phyloP scores from a whole-genome alignment of 2,329 filamentous ascomycete genomes.

The Ascochyta pisi region DNA sequence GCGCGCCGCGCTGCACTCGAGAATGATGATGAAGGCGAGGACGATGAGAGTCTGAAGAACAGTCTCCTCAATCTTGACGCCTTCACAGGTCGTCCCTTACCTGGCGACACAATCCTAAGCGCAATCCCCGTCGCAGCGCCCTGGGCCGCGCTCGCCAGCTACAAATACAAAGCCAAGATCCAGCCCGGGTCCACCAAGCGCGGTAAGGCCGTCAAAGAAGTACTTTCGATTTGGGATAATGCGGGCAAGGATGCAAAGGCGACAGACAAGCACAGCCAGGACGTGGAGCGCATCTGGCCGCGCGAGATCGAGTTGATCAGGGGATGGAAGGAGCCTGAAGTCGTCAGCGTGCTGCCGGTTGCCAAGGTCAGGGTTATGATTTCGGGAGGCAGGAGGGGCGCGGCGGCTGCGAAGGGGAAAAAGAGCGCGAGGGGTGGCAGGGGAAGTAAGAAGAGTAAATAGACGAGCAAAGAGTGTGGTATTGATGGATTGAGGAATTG shows the following conservation, averaged over 20 bases:
- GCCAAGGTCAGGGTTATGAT: conserved; percentile 82
- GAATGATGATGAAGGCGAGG: conserved; percentile 61
- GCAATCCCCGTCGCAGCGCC: conserved; percentile 69
- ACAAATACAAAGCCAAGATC: conserved; percentile 94
- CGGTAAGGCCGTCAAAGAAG: conserved; percentile 90
- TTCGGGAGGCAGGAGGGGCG: conserved; percentile 49
- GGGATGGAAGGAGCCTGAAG: conserved; percentile 79
- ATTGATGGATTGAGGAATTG: neutral
- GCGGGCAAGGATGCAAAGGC: conserved; percentile 62
- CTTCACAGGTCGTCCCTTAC: conserved; percentile 77
- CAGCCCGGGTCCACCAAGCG: conserved; percentile 92
- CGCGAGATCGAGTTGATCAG: conserved; percentile 85
- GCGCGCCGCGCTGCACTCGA: conserved; percentile 57
- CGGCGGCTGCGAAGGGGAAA: conserved; percentile 38
- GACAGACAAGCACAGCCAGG: conserved; percentile 55
- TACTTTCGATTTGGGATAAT: conserved; percentile 79
- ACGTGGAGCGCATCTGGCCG: conserved; percentile 80
- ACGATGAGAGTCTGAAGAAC: conserved; percentile 59
- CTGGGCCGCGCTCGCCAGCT: conserved; percentile 68
- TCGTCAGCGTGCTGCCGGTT: conserved; percentile 81
- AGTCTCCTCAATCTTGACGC: conserved; percentile 62
- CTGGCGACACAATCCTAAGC: conserved; percentile 81
- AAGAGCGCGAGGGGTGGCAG: conserved; percentile 40
- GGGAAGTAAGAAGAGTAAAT: conserved; percentile 38
- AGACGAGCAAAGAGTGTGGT: neutral